Evolutionary conservation across 164 flowering plant genomes (phyloP), one percentile per base, ranked within the genome.

Genomic region (Euptelea pleiosperma): DNA sequence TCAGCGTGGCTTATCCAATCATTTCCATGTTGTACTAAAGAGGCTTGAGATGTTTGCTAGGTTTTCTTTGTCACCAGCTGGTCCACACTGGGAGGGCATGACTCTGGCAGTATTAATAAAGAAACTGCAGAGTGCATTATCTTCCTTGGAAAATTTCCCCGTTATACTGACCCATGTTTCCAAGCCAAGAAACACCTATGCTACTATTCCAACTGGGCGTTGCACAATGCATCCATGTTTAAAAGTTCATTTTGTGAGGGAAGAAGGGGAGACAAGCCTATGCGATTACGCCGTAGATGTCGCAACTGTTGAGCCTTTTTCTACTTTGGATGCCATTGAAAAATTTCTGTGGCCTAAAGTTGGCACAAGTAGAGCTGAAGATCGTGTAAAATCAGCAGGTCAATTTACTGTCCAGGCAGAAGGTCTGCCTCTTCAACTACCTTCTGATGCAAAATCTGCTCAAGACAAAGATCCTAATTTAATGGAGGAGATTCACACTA

Each of bases 91-190:
- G 37, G 67, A 66, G 52, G 75, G 77, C 54, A 62, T 62, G 40
- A 78, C 82, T 36, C 52, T 88, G 19, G 58, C 70, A 33, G 55
- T 57, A 12, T 51, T 94, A 19, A 52, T 82, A 53, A 74, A 52
- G 41, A 91, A 83, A 71, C 61, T 94, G 39, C 91, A 81, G 54
- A 72, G 61, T 64, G 87, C 91, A 36, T 62, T 94, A 33, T 81
- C 92, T 29, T 76, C 95, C 25, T 61, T 87, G 67, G 99, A 91
- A 49, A 73, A 65, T 52, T 81, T 91, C 52, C 93, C 97, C 35
- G 85, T 91, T 68, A 63, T 86, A 57, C 52, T 72, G 58, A 73
- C 69, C 59, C 66, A 74, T 67, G 41, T 52, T 19, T 64, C 66
- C 57, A 82, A 75, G 68, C 64, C 63, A 12, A 84, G 77, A 55